A percentile compares a stretch with the other conserved stretches of the same genome.
These are phyloP conservation scores for Flaveria brownii DNA, from an alignment of 129 eudicot species.

Conservation along the genomic window DNA sequence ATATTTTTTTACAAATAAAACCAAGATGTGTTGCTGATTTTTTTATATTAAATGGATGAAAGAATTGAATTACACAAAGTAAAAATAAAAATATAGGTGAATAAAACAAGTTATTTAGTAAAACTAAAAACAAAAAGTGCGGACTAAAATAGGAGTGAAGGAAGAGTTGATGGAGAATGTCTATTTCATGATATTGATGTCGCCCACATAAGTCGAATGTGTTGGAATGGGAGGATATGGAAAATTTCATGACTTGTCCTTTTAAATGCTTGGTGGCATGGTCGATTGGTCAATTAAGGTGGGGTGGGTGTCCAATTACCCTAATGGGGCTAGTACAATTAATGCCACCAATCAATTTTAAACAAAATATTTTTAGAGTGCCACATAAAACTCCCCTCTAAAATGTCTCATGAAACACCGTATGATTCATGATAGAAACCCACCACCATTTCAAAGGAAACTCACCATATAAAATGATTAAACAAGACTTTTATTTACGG, in stretches of 20 bases:
- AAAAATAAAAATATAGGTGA: background rate
- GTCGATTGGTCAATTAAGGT: conserved; percentile 50
- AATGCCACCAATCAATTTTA: background rate
- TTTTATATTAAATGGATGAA: background rate
- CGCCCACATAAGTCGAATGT: conserved; percentile 34
- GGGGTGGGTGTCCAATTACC: conserved; percentile 42
- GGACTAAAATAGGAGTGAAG: background rate
- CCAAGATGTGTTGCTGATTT: too few species aligned
- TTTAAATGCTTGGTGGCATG: conserved; percentile 31
- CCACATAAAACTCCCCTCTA: too few species aligned
- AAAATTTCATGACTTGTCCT: conserved; percentile 32
- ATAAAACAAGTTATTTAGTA: background rate
- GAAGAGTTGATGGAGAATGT: background rate
- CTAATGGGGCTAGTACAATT: conserved; percentile 5
- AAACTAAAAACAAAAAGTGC: background rate
- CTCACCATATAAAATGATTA: too few species aligned
- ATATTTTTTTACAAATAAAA: too few species aligned
- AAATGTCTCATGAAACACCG: too few species aligned
- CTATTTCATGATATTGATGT: conserved; percentile 21
- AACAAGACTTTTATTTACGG: too few species aligned
- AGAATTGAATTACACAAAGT: background rate
- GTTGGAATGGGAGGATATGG: conserved; percentile 27
- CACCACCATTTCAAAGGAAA: too few species aligned
- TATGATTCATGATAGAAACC: too few species aligned
- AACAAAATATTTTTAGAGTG: background rate